These are phyloP conservation scores for Hypsizygus marmoreus DNA, from an alignment of 768 basidiomycete genomes.

Conservation along the genomic window DNA sequence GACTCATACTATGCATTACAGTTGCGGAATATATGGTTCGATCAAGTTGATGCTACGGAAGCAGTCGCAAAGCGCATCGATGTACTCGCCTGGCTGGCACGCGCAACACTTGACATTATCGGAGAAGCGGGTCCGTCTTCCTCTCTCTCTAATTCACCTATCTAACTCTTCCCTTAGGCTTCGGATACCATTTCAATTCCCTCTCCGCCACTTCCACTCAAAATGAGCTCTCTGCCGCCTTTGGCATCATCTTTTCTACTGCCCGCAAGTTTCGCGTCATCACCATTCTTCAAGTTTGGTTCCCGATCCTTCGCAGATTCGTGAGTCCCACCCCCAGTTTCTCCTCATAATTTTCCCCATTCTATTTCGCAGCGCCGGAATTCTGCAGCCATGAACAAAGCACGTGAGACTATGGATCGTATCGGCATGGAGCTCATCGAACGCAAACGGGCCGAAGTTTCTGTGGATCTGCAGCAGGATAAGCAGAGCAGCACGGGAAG, in stretches of 20 bases:
- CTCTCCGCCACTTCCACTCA: conserved; percentile 39
- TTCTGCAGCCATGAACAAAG: conserved; percentile 42
- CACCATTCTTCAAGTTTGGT: conserved; percentile 58
- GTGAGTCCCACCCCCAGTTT: conserved; percentile 36
- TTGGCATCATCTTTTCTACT: conserved; percentile 53
- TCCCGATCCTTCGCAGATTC: conserved; percentile 54
- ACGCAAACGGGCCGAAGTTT: conserved; percentile 44
- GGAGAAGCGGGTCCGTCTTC: conserved; percentile 54
- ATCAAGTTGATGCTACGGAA: conserved; percentile 21
- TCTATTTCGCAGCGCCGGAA: conserved; percentile 42
- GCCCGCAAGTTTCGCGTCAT: conserved; percentile 53
- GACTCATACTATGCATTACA: conserved; percentile 20
- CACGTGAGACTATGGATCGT: conserved; percentile 47
- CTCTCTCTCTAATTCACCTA: background rate
- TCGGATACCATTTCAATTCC: conserved; percentile 61
- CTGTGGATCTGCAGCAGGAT: conserved; percentile 22
- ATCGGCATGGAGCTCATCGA: conserved; percentile 57
- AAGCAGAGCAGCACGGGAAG: conserved; percentile 39
- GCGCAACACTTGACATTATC: conserved; percentile 67
- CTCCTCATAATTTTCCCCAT: background rate
- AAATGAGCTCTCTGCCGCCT: conserved; percentile 58
- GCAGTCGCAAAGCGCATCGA: conserved; percentile 41
- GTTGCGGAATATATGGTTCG: conserved; percentile 51
- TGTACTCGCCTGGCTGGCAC: conserved; percentile 53
- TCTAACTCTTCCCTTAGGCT: conserved; percentile 37